Conservation (phyloP, 306 rosid species). For the Luffa aegyptiaca region DNA sequence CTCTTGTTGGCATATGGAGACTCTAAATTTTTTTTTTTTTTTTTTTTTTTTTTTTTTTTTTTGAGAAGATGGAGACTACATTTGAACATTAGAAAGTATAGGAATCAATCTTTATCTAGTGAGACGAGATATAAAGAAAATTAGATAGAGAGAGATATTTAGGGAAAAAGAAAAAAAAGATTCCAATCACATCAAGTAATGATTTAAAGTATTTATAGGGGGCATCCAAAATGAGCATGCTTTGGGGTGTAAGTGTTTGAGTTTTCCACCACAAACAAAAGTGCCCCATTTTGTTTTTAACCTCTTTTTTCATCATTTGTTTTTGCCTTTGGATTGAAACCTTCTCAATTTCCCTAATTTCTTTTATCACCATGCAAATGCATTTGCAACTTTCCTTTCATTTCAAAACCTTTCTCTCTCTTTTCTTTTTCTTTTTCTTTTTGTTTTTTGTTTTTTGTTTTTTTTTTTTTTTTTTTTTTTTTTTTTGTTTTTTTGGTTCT, state of each 20-base stretch:
- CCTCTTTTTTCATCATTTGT: background rate
- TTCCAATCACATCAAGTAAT: conserved; percentile 6
- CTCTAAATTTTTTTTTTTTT: no score
- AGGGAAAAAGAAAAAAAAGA: background rate
- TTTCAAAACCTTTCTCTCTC: background rate
- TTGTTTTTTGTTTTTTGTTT: no score
- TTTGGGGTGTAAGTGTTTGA: background rate
- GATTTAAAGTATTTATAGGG: background rate
- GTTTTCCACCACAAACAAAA: background rate
- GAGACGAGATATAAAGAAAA: background rate
- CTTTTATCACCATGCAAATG: background rate
- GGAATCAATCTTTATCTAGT: no score
- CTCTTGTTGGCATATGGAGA: no score
- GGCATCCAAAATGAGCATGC: background rate
- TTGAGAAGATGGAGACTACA: no score
- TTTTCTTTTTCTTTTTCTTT: no score
- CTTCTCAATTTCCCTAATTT: background rate
- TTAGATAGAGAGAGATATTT: background rate
- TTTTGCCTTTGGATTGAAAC: background rate
- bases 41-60: no score
- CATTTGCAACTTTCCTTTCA: background rate
- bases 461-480: no score
- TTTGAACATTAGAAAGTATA: no score
- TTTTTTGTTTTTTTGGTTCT: background rate
- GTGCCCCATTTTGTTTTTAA: background rate